Evolutionary conservation across 331 rosid genomes (phyloP).

Genomic region (Phaseolus coccineus): DNA sequence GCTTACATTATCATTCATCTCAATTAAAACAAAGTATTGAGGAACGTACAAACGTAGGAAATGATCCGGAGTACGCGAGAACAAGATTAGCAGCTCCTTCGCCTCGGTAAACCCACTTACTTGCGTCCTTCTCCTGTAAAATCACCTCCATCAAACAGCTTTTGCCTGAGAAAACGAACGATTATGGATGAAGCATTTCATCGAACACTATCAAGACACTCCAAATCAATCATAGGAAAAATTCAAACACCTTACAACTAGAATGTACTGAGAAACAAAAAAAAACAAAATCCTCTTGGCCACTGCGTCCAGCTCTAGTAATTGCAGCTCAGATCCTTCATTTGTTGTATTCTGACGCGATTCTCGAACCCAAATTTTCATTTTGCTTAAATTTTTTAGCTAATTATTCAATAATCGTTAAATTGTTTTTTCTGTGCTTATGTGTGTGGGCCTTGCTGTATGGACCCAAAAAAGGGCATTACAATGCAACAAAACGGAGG

Average conservation of each 20-base stretch:
- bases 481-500: no score
- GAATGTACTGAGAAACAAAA: not conserved
- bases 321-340: conserved; percentile 30
- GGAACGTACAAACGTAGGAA: conserved; percentile 65
- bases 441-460: not conserved
- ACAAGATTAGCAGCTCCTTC: conserved; percentile 97
- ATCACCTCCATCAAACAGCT: conserved; percentile 56
- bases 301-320: not conserved
- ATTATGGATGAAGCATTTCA: conserved; percentile 44
- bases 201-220: conserved; percentile 30
- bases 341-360: conserved; percentile 10
- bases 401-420: not conserved
- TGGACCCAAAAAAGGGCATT: no score
- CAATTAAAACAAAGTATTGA: not conserved
- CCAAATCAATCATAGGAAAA: conserved; percentile 5
- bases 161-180: conserved; percentile 35
- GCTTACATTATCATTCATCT: not conserved
- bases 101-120: conserved; percentile 84
- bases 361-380: not conserved
- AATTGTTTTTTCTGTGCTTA: not conserved
- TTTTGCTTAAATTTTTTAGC: not conserved
- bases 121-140: conserved; percentile 60
- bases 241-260: conserved; percentile 11
- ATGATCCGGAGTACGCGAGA: conserved; percentile 80
- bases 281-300: not conserved